A percentile compares a stretch with the other conserved stretches of the same genome.
Conservation (phyloP, 495 filamentous ascomycete species). For the Daldinia caldariorum region DNA sequence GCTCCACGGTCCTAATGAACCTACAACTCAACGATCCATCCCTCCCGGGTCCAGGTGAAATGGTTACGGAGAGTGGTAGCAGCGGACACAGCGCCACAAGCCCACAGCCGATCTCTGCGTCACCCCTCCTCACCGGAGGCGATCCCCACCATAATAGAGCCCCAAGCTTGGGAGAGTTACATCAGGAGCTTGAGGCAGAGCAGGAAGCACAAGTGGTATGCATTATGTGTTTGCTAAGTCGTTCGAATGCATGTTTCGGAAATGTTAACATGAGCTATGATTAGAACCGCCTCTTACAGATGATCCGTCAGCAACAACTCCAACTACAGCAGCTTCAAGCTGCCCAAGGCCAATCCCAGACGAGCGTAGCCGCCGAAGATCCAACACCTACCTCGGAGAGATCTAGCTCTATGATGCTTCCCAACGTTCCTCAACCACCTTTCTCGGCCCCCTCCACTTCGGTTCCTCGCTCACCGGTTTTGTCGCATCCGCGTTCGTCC, state of each 20-base stretch:
- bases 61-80: conserved; percentile 57
- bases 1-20: conserved; percentile 77
- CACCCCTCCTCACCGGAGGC: conserved; percentile 65
- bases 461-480: conserved; percentile 63
- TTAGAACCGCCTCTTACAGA: conserved; percentile 86
- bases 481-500: conserved; percentile 64
- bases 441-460: conserved; percentile 47
- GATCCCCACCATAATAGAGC: conserved; percentile 70
- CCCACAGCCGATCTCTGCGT: conserved; percentile 66
- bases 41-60: conserved; percentile 69
- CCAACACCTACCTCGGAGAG: conserved; percentile 72
- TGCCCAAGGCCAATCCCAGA: conserved; percentile 55
- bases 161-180: conserved; percentile 91
- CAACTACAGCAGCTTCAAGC: conserved; percentile 76
- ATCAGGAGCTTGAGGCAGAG: conserved; percentile 94
- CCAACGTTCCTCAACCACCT: conserved; percentile 37
- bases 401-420: conserved; percentile 59
- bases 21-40: conserved; percentile 75
- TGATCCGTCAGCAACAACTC: conserved; percentile 88
- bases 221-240: too few species aligned
- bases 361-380: conserved; percentile 71
- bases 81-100: conserved; percentile 62
- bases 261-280: conserved; percentile 18
- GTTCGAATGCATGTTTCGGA: neutral
- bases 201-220: conserved; percentile 93